Base-by-base conservation (phyloP, 2,329 filamentous ascomycete genomes). In the Rosellinia necatrix region DNA sequence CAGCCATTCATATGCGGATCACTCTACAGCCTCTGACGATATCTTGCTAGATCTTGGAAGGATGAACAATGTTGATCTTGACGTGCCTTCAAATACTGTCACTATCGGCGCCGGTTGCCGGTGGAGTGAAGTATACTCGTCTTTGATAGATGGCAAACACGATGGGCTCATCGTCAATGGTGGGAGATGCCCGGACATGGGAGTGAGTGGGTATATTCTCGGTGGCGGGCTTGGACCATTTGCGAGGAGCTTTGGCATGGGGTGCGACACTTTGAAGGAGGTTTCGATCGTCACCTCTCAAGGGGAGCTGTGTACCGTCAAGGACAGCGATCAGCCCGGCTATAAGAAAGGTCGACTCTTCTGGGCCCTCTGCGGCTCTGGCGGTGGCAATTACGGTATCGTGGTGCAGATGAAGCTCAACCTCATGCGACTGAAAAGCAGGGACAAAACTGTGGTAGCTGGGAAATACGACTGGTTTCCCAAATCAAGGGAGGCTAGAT, bases 361-460 rank as follows among this genome's bases (percentile, higher is more conserved):
- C 63, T 76, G 71, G 65, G 75, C 74, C 0, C 67, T 77, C 3
- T 65, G 71, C 1, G 75, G 76, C 4, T 74, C 69, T 2, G 75
- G 76, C 0, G 71, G 71, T 7, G 74, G 72, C 2, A 77, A 75
- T 3, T 77, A 73, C 24, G 76, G 75, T 0, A 69, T 78, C 1
- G 58, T 76, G 0, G 65, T 68, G 0, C 12, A 70, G 19, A 63
- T 73, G 57, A 72, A 70, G 49, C 27, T 73, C 17, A 38, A 49
- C 2, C 30, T 71, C 22, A 38, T 65, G 8, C 6, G 64, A 3
- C 57, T 71, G 0, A 17, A 25, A 0, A 35, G 52, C 5, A 0
- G 24, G 0, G 24, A 29, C 2, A 59, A 57, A 6, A 8, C 24
- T 1, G 64, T 73, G 0, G 65, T 69, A 1, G 64, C 65, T 6